Evolutionary conservation across 441 rosid genomes (phyloP).

Genomic region (Geranium incanum): DNA sequence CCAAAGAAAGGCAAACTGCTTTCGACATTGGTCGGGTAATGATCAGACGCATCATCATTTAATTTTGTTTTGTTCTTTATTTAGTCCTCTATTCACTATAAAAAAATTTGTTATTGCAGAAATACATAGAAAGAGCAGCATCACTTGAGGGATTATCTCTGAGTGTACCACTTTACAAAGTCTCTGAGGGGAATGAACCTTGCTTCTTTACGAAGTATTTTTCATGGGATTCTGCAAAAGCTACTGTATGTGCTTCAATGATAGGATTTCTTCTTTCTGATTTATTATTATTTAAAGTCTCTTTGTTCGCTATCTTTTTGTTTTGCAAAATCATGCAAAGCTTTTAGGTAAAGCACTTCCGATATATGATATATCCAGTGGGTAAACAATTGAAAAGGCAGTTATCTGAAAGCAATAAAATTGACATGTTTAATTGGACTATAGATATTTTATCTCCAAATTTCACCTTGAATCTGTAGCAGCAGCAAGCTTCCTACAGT

Average conservation of each 20-base stretch:
- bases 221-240: slow-evolving; percentile 76
- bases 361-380: not conserved
- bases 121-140: slow-evolving; percentile 65
- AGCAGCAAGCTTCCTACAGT: not conserved
- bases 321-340: not conserved
- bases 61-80: slow-evolving; percentile 9
- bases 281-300: not conserved
- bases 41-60: slow-evolving; percentile 7
- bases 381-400: not conserved
- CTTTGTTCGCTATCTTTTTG: not conserved
- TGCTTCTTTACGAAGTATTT: slow-evolving; percentile 87
- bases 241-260: slow-evolving; percentile 46
- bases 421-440: not conserved
- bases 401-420: not conserved
- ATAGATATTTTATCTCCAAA: not conserved
- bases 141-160: slow-evolving; percentile 75
- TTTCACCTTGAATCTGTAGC: not conserved
- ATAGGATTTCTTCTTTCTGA: slow-evolving; percentile 16
- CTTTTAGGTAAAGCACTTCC: not conserved
- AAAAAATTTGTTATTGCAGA: slow-evolving; percentile 40
- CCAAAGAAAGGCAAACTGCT: slow-evolving; percentile 81
- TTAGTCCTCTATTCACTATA: slow-evolving; percentile 20
- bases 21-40: slow-evolving; percentile 90
- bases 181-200: slow-evolving; percentile 94
- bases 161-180: slow-evolving; percentile 77